Evolutionary conservation across 331 rosid species (phyloP).

Genomic region (Rosa hybrid): DNA sequence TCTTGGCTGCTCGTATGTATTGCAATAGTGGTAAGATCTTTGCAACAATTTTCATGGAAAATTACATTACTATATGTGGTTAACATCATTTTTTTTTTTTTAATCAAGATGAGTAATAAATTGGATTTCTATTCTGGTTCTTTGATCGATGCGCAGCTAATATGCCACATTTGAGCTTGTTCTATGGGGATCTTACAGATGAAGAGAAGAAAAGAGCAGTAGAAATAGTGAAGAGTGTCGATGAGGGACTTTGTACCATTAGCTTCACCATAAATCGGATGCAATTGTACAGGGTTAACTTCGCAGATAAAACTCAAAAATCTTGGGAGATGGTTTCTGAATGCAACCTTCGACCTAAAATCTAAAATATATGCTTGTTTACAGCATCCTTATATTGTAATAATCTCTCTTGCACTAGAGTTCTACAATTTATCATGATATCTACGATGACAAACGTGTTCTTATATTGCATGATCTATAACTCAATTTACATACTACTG

Average conservation of each 20-base stretch:
- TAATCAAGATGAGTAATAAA: not conserved
- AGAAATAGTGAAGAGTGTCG: not conserved
- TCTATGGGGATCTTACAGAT: not conserved
- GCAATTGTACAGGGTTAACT: not conserved
- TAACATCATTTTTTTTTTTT: not conserved
- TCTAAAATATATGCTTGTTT: not conserved
- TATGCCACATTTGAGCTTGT: constrained; percentile 3
- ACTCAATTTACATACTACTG: no score
- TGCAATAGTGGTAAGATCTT: not conserved
- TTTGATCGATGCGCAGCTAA: not conserved
- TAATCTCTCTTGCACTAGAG: no score
- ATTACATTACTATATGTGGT: not conserved
- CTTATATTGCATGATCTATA: no score
- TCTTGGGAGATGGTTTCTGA: not conserved
- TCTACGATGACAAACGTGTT: no score
- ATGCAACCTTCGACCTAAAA: not conserved
- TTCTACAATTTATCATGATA: no score
- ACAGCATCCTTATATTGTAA: not conserved
- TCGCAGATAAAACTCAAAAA: not conserved
- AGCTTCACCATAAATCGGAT: not conserved
- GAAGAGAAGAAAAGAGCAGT: not conserved
- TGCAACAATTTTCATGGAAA: not conserved
- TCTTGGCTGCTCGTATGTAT: not conserved
- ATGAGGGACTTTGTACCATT: not conserved
- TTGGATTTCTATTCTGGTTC: not conserved